A percentile compares a stretch with the other conserved stretches of the same genome.
These are phyloP conservation scores for Flaveria linearis DNA, from an alignment of 129 eudicot genomes.

Conservation along the genomic window DNA sequence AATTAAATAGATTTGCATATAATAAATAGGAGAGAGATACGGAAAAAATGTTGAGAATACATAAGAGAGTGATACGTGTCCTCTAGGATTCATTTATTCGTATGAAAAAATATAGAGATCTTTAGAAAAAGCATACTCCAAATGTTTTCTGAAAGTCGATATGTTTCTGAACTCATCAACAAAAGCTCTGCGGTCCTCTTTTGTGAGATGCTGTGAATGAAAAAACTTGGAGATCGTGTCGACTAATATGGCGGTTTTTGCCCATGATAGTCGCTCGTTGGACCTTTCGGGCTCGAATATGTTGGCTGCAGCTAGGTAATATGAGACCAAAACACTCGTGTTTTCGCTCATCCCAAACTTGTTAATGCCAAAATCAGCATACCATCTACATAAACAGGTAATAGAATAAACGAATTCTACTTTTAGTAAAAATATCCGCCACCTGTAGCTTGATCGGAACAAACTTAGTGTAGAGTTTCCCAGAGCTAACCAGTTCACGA, in stretches of 20 bases:
- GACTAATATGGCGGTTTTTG: conserved; percentile 55
- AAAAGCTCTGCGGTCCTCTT: conserved; percentile 44
- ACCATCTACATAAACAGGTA: conserved; percentile 52
- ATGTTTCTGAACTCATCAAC: conserved; percentile 42
- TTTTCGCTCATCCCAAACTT: conserved; percentile 43
- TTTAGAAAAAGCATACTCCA: conserved; percentile 9
- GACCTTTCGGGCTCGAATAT: conserved; percentile 67
- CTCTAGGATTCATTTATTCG: too few species aligned
- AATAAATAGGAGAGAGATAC: too few species aligned
- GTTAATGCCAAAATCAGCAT: conserved; percentile 36
- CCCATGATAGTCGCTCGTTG: conserved; percentile 61
- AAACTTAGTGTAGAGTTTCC: too few species aligned
- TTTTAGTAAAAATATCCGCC: too few species aligned
- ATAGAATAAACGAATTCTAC: too few species aligned
- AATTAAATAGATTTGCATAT: too few species aligned
- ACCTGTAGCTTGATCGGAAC: too few species aligned
- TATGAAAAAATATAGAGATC: background rate
- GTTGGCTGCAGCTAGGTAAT: conserved; percentile 59
- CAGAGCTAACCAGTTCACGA: too few species aligned
- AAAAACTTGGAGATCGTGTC: conserved; percentile 44
- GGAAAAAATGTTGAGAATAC: too few species aligned
- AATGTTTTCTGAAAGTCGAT: conserved; percentile 6
- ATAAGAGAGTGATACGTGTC: too few species aligned
- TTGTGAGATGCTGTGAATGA: conserved; percentile 16
- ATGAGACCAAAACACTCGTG: conserved; percentile 41